These are phyloP conservation scores for Lumnitzera littorea DNA, from an alignment of 345 rosid species.

Conservation along the genomic window DNA sequence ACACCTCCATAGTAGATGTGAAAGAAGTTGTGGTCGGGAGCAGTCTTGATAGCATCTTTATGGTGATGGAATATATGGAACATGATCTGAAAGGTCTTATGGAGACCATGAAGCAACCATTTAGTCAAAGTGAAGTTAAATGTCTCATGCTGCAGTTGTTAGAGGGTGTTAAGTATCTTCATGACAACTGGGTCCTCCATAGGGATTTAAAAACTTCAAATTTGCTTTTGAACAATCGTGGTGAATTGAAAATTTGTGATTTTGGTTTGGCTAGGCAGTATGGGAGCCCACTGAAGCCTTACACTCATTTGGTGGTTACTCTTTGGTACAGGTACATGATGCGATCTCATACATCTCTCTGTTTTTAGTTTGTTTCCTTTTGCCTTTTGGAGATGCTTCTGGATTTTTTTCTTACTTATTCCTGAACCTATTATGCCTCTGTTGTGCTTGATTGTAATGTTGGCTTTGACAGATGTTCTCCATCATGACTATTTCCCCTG, in stretches of 20 bases:
- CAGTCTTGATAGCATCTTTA: conserved; percentile 88
- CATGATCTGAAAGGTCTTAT: conserved; percentile 94
- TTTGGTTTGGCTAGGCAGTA: conserved; percentile 99
- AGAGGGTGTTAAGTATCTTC: conserved; percentile 92
- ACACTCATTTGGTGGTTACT: conserved; percentile 97
- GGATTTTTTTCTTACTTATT: not conserved
- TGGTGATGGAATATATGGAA: conserved; percentile 99
- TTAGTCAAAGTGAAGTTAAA: conserved; percentile 98
- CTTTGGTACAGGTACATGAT: conserved; percentile 90
- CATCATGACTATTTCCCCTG: too few species aligned
- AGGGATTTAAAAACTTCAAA: conserved; percentile 97
- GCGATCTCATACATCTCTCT: not conserved
- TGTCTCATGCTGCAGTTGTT: conserved; percentile 96
- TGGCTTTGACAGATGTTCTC: too few species aligned
- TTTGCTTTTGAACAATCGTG: conserved; percentile 84
- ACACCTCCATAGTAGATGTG: conserved; percentile 90
- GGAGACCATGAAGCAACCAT: conserved; percentile 98
- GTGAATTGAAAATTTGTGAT: conserved; percentile 97
- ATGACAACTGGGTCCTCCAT: conserved; percentile 99
- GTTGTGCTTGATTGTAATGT: not conserved
- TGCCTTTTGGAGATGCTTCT: not conserved
- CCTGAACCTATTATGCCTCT: not conserved
- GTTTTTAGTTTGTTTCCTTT: not conserved
- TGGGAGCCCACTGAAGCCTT: conserved; percentile 94
- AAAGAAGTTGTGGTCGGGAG: conserved; percentile 98